A percentile compares a stretch with the other conserved stretches of the same genome.
Conservation (phyloP, 768 basidiomycete genomes). For the Coprinellus aureogranulatus region DNA sequence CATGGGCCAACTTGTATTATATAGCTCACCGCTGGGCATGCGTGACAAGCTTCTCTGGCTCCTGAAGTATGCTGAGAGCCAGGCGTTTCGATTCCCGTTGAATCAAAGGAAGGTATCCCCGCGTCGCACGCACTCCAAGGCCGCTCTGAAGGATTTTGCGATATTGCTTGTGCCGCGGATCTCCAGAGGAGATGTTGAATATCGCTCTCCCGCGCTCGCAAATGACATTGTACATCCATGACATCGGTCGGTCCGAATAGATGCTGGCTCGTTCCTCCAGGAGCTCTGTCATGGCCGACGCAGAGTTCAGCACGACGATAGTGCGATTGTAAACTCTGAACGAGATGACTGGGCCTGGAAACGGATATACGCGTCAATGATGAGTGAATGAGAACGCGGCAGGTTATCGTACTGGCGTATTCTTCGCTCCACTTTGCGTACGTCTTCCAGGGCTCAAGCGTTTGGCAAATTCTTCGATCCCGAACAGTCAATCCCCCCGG, state of each 20-base stretch:
- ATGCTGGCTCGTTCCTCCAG: constrained; percentile 49
- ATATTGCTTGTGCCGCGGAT: constrained; percentile 38
- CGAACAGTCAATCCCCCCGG: not conserved
- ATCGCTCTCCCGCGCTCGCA: constrained; percentile 40
- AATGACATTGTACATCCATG: constrained; percentile 43
- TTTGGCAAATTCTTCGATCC: not conserved
- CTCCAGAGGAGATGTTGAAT: constrained; percentile 42
- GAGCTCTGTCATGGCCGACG: constrained; percentile 42
- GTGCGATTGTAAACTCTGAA: constrained; percentile 44
- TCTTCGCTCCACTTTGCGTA: constrained; percentile 5
- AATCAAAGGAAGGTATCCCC: constrained; percentile 32
- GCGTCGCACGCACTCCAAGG: constrained; percentile 33
- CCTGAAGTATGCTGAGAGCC: constrained; percentile 28
- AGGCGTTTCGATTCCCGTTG: constrained; percentile 34
- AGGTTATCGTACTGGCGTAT: constrained; percentile 1
- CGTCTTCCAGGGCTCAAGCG: constrained; percentile 7
- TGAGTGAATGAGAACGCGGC: not conserved
- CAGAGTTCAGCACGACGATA: constrained; percentile 49
- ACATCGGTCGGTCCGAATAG: constrained; percentile 55
- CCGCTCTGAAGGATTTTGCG: constrained; percentile 39
- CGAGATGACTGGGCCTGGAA: constrained; percentile 44
- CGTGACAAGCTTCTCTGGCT: constrained; percentile 29
- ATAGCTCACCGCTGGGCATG: constrained; percentile 37
- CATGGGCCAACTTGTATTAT: not conserved
- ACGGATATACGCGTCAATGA: no score